Evolutionary conservation across 2,329 filamentous ascomycete genomes (phyloP).

Genomic region (Mollisiaceae sp.): DNA sequence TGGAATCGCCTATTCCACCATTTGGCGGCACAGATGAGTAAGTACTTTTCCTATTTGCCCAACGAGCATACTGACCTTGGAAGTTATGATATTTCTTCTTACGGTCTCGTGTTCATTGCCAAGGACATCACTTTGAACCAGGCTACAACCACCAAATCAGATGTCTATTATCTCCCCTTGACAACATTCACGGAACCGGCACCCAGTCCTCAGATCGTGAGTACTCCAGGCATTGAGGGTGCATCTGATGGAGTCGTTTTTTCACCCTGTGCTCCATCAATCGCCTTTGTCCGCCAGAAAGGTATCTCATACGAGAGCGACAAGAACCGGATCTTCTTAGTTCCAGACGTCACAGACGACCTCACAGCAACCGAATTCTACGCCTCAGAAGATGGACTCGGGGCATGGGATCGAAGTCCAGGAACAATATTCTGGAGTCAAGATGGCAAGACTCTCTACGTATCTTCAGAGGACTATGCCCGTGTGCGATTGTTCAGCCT

Average conservation of each 20-base stretch:
- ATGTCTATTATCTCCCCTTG: slow-evolving; percentile 36
- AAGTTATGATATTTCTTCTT: slow-evolving; percentile 32
- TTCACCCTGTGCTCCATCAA: slow-evolving; percentile 68
- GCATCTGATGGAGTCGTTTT: slow-evolving; percentile 61
- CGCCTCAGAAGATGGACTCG: slow-evolving; percentile 60
- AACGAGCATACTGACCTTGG: slow-evolving; percentile 13
- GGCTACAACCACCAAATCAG: slow-evolving; percentile 35
- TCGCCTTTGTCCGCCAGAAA: slow-evolving; percentile 80
- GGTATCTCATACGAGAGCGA: slow-evolving; percentile 79
- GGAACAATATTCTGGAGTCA: slow-evolving; percentile 59
- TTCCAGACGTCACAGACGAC: slow-evolving; percentile 62
- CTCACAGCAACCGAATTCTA: slow-evolving; percentile 64
- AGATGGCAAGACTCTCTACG: slow-evolving; percentile 66
- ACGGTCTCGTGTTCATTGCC: slow-evolving; percentile 32
- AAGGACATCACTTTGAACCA: slow-evolving; percentile 32
- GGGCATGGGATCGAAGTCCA: slow-evolving; percentile 63
- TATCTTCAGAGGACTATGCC: slow-evolving; percentile 72
- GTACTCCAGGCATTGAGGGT: slow-evolving; percentile 34
- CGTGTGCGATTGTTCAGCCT: slow-evolving; percentile 63
- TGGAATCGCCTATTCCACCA: slow-evolving; percentile 35
- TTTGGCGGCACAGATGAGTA: slow-evolving; percentile 32
- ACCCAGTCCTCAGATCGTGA: slow-evolving; percentile 24
- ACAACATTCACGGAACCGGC: slow-evolving; percentile 32
- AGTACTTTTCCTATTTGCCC: background rate
- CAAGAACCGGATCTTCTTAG: slow-evolving; percentile 68